Base-by-base conservation (phyloP, 1,284 basidiomycete genomes). In the Sporisorium sorghi region DNA sequence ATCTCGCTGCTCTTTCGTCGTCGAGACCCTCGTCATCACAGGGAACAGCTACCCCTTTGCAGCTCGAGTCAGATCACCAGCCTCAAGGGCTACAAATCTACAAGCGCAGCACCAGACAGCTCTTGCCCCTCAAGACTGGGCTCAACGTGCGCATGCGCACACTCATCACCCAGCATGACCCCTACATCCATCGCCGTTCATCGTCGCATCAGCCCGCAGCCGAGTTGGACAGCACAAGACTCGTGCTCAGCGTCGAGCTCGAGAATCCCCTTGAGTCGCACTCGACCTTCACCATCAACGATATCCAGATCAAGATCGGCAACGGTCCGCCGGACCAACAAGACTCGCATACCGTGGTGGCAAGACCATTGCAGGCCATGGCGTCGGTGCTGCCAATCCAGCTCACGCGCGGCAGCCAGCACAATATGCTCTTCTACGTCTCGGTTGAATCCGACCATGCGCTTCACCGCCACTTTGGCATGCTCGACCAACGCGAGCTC, bases 111-210 rank as follows among this genome's bases (percentile, higher is more conserved):
- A 55, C 64, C n/a, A 33, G 73, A 15, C 24, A 49, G 6, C 30
- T 75, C 24, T 21, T 68, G 15, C 58, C 64, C 14, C 63, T 75
- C 49, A 71, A 68, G 37, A 67, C 63, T 4, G 73, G 68, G 1
- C 59, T 75, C 57, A 63, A 66, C 19, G 76, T 78, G 6, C 70
- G 74, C 30, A 77, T 80, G 72, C 71, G 76, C 15, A 73, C 76
- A 15, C 64, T 78, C 19, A 30, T 52, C 32, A 75, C 63, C 3
- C 64, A 56, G 17, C 56, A 62, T 40, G 43, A 57, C 14, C 61
- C 66, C 5, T 21, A 21, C 7, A 12, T 70, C 23, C 39, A 54
- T 12, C 61, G 52, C 42, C 58, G 47, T 9, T 26, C 44, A 5
- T 33, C 47, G 11, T 28, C 30, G 24, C 54, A 42, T 7, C 52